Conservation (phyloP, 1,284 basidiomycete genomes). For the Fomitopsis betulina region DNA sequence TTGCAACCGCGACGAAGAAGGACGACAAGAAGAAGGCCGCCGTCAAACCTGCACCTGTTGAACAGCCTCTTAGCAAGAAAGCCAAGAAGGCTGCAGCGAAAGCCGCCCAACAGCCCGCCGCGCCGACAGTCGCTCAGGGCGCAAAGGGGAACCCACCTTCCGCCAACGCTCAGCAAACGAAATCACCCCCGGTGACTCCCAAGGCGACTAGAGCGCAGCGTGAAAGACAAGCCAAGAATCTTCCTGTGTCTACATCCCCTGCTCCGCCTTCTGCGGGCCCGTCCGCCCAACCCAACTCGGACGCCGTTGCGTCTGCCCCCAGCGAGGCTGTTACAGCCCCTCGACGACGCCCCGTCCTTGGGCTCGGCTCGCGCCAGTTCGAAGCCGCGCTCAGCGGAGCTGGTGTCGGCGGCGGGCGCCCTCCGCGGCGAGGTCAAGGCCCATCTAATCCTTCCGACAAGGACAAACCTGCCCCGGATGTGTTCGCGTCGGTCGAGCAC, state of each 20-base stretch:
- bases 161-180: conserved; percentile 5
- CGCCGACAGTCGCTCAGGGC: conserved; percentile 5
- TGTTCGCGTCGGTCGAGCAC: background rate
- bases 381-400: conserved; percentile 60
- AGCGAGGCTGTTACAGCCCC: conserved; percentile 6
- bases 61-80: conserved; percentile 33
- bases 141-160: conserved; percentile 16
- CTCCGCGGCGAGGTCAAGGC: conserved; percentile 6
- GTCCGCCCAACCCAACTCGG: background rate
- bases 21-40: conserved; percentile 49
- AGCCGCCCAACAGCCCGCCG: conserved; percentile 9
- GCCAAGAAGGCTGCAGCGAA: conserved; percentile 30
- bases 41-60: conserved; percentile 11
- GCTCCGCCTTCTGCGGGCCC: conserved; percentile 5
- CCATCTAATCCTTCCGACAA: conserved; percentile 10
- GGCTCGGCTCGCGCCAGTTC: conserved; percentile 57
- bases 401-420: conserved; percentile 39
- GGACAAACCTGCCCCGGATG: conserved; percentile 11
- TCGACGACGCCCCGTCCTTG: conserved; percentile 53
- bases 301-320: conserved; percentile 7
- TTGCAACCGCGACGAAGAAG: conserved; percentile 31
- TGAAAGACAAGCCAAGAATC: conserved; percentile 3
- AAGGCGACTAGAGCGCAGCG: conserved; percentile 6
- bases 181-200: conserved; percentile 9
- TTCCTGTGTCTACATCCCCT: conserved; percentile 6